phyloP scores from a whole-genome alignment of 192 early-diverging fungal genomes.

The Oehlia diaphana region DNA sequence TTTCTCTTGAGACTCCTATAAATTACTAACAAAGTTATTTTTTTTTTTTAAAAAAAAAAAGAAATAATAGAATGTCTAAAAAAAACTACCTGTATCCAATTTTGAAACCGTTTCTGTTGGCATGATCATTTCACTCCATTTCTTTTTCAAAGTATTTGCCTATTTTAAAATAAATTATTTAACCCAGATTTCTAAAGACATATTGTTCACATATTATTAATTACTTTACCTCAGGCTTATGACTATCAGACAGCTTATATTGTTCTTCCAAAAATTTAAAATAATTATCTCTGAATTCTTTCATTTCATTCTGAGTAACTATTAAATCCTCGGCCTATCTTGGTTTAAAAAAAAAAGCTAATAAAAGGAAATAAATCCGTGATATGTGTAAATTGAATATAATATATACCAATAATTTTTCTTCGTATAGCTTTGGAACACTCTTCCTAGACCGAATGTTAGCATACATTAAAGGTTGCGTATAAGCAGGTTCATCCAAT shows the following conservation, averaged over 20 bases:
- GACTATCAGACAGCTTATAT: constrained; percentile 59
- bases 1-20: constrained; percentile 65
- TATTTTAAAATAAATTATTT: not conserved
- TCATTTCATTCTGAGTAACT: constrained; percentile 46
- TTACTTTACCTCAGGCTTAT: constrained; percentile 45
- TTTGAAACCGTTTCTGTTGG: constrained; percentile 54
- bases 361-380: not conserved
- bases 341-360: constrained; percentile 12
- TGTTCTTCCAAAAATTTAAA: constrained; percentile 58
- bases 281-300: constrained; percentile 60
- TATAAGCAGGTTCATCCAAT: constrained; percentile 96
- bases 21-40: not conserved
- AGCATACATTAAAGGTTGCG: constrained; percentile 96
- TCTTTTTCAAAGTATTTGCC: constrained; percentile 66
- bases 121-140: constrained; percentile 79
- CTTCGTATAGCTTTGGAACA: constrained; percentile 86
- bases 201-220: not conserved
- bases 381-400: not conserved
- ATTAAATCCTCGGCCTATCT: constrained; percentile 44
- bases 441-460: constrained; percentile 83
- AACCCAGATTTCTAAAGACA: not conserved
- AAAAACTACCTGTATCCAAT: constrained; percentile 34
- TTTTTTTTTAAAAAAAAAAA: not conserved
- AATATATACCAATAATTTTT: constrained; percentile 54
- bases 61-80: not conserved